Evolutionary conservation across 306 rosid genomes (phyloP).

Genomic region (Elaeagnus macrophylla): DNA sequence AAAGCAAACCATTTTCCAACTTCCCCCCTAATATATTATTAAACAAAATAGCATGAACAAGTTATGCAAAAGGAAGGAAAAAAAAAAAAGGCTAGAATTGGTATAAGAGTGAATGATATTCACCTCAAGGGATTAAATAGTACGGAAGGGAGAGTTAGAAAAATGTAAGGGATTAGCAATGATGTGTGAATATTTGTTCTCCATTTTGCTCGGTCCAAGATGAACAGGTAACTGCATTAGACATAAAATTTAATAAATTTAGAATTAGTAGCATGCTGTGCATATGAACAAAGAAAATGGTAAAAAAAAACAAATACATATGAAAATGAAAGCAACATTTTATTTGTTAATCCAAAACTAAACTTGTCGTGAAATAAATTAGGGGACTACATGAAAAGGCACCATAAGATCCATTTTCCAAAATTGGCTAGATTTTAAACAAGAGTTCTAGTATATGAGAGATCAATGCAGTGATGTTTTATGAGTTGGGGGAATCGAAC

Average conservation of each 20-base stretch:
- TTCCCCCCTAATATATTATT: constrained; percentile 66
- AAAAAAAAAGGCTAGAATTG: too few species aligned
- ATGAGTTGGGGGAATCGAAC: too few species aligned
- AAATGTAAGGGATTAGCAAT: constrained; percentile 84
- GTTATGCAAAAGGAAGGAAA: not conserved
- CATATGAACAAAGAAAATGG: not conserved
- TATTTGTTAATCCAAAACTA: too few species aligned
- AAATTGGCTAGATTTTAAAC: too few species aligned
- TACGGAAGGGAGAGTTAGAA: constrained; percentile 59
- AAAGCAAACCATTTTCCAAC: constrained; percentile 79
- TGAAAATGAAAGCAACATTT: too few species aligned
- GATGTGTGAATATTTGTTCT: constrained; percentile 80
- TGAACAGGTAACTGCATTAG: constrained; percentile 57
- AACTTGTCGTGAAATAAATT: too few species aligned
- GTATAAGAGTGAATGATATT: not conserved
- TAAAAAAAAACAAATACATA: not conserved
- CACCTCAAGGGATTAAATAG: constrained; percentile 58
- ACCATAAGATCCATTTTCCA: too few species aligned
- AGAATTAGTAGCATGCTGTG: not conserved
- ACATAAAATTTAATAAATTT: not conserved
- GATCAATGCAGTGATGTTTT: too few species aligned
- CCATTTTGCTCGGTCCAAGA: constrained; percentile 94
- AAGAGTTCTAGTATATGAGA: too few species aligned
- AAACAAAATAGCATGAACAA: constrained; percentile 1
- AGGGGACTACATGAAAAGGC: too few species aligned